phyloP scores from a whole-genome alignment of 2,329 filamentous ascomycete species.

The Colletotrichum sp. region DNA sequence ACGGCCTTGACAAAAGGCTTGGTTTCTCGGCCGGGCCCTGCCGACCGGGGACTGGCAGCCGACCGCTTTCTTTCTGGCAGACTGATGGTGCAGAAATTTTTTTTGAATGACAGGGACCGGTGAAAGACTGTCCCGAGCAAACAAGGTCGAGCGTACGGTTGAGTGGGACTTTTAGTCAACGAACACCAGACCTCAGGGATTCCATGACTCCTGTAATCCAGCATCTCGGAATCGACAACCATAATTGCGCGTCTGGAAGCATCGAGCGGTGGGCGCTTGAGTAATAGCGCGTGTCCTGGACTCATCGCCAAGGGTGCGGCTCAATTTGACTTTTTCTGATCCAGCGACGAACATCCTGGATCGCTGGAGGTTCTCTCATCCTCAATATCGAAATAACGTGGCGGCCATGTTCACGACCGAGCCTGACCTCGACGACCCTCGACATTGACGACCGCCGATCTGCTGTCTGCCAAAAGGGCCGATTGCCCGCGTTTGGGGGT shows the following conservation, averaged over 20 bases:
- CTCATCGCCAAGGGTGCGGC: constrained; percentile 1
- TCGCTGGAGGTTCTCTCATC: background rate
- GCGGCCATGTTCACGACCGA: background rate
- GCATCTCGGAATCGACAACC: background rate
- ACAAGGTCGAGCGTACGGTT: background rate
- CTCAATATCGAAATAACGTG: constrained; percentile 2
- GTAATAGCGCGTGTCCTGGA: background rate
- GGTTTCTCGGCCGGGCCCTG: background rate
- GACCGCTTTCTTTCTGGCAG: background rate
- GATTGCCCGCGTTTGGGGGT: background rate
- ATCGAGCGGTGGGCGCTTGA: background rate
- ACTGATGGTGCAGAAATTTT: background rate
- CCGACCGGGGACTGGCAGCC: background rate
- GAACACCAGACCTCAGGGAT: background rate
- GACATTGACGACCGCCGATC: background rate
- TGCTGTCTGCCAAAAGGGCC: background rate
- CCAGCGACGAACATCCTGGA: background rate
- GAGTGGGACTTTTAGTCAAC: constrained; percentile 9
- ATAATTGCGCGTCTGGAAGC: background rate
- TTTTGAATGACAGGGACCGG: background rate
- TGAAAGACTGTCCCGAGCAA: background rate
- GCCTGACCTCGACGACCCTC: background rate
- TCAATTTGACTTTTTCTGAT: background rate
- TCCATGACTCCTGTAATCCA: background rate
- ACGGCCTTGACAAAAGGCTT: background rate